Percentiles rank a stretch among this genome's conserved stretches.
phyloP scores from a whole-genome alignment of 768 basidiomycete species.

The Suillus luteus region DNA sequence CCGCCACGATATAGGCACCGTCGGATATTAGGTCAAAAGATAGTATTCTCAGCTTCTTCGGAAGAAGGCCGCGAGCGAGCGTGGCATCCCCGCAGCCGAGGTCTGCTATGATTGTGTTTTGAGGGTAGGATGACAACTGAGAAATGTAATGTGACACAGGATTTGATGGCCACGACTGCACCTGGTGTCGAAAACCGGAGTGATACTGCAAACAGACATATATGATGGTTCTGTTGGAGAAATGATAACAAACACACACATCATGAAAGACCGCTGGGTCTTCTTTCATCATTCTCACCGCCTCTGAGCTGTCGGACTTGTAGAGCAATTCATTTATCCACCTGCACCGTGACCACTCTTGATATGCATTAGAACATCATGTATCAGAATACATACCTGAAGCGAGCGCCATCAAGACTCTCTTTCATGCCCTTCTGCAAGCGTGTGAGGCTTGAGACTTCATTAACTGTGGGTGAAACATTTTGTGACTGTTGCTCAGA shows the following conservation, averaged over 20 bases:
- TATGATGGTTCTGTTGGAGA: conserved; percentile 16
- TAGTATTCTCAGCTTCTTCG: conserved; percentile 67
- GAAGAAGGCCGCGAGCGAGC: conserved; percentile 72
- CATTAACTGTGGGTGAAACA: conserved; percentile 16
- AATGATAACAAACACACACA: conserved; percentile 43
- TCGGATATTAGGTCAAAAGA: conserved; percentile 84
- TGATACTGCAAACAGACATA: conserved; percentile 70
- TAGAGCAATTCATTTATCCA: conserved; percentile 93
- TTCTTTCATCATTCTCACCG: conserved; percentile 79
- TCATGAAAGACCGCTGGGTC: conserved; percentile 84
- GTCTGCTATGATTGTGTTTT: conserved; percentile 80
- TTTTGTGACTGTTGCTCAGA: conserved; percentile 25
- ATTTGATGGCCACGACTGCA: conserved; percentile 91
- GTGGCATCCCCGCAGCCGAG: conserved; percentile 95
- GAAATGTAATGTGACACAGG: conserved; percentile 84
- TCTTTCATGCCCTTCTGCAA: conserved; percentile 80
- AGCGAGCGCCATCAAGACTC: conserved; percentile 83
- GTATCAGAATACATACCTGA: conserved; percentile 54
- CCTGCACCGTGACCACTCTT: conserved; percentile 39
- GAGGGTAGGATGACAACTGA: conserved; percentile 61
- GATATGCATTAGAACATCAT: neutral
- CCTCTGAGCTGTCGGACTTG: conserved; percentile 76
- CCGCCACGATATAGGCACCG: conserved; percentile 75
- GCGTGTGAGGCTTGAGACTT: conserved; percentile 51
- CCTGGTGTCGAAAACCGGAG: conserved; percentile 86